Evolutionary conservation across 495 filamentous ascomycete species (phyloP).

Genomic region (Podospora appendiculata): DNA sequence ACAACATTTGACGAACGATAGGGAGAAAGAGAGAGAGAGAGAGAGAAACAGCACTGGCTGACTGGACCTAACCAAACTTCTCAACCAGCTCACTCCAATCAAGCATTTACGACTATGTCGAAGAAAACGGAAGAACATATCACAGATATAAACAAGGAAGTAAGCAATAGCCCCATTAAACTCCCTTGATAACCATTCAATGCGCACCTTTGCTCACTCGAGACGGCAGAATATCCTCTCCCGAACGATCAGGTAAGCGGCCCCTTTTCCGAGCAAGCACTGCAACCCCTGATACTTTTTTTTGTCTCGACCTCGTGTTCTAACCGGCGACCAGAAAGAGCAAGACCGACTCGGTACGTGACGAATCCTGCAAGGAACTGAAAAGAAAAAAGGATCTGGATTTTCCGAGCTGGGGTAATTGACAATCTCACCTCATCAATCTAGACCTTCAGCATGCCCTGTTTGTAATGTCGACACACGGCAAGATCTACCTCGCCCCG

Average conservation of each 20-base stretch:
- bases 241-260: conserved; percentile 16
- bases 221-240: conserved; percentile 11
- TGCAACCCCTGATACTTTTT: background rate
- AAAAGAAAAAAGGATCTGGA: too few species aligned
- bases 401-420: background rate
- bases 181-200: background rate
- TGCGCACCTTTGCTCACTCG: conserved; percentile 1
- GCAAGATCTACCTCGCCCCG: conserved; percentile 30
- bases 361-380: background rate
- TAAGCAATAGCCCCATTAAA: background rate
- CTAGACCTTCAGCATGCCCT: conserved; percentile 33
- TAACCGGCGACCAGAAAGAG: conserved; percentile 18
- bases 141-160: background rate
- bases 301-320: background rate
- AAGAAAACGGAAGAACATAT: conserved; percentile 2
- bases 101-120: conserved; percentile 1
- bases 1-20: background rate
- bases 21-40: background rate
- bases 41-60: background rate
- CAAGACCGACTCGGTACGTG: conserved; percentile 33
- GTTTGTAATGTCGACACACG: conserved; percentile 30
- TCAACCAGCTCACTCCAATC: background rate
- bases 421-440: background rate
- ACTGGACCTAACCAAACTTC: background rate
- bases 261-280: too few species aligned